These are phyloP conservation scores for Zygosaccharomyces kombuchaensis DNA, from an alignment of 805 yeast genomes.

Conservation along the genomic window DNA sequence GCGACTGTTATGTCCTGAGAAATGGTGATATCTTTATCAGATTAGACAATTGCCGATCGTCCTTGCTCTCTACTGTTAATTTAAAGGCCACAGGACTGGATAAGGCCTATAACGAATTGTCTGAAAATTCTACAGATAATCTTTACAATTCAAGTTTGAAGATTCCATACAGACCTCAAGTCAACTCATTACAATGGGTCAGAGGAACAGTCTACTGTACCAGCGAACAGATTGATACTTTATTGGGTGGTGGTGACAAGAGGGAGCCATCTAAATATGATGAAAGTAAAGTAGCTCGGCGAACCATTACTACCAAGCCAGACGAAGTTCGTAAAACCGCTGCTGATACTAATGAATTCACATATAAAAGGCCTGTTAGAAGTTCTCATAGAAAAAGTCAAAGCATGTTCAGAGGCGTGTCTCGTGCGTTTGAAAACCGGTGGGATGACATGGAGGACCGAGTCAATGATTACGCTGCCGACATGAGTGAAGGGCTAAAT, in stretches of 20 bases:
- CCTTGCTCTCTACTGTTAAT: slow-evolving; percentile 34
- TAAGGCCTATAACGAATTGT: slow-evolving; percentile 17
- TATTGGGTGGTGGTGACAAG: slow-evolving; percentile 79
- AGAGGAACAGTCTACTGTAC: slow-evolving; percentile 66
- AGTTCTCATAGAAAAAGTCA: slow-evolving; percentile 31
- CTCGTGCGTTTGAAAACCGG: slow-evolving; percentile 48
- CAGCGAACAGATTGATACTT: slow-evolving; percentile 54
- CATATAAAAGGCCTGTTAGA: slow-evolving; percentile 47
- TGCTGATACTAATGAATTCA: slow-evolving; percentile 10
- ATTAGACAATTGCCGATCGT: slow-evolving; percentile 50
- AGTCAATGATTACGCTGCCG: slow-evolving; percentile 54
- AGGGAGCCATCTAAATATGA: slow-evolving; percentile 56
- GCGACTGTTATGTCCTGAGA: slow-evolving; percentile 42
- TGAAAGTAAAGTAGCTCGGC: slow-evolving; percentile 56
- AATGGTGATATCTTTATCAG: slow-evolving; percentile 55
- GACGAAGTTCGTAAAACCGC: slow-evolving; percentile 11
- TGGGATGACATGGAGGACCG: slow-evolving; percentile 51
- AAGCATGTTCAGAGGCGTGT: slow-evolving; percentile 38
- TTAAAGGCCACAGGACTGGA: slow-evolving; percentile 15
- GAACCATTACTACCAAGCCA: slow-evolving; percentile 34
- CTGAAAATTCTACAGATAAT: slow-evolving; percentile 41
- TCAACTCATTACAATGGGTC: slow-evolving; percentile 81
- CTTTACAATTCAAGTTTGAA: slow-evolving; percentile 65
- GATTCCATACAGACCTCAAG: slow-evolving; percentile 75
- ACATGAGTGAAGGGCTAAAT: slow-evolving; percentile 48